Evolutionary conservation across 805 yeast genomes (phyloP).

Genomic region (Yamadazyma ubonensis): DNA sequence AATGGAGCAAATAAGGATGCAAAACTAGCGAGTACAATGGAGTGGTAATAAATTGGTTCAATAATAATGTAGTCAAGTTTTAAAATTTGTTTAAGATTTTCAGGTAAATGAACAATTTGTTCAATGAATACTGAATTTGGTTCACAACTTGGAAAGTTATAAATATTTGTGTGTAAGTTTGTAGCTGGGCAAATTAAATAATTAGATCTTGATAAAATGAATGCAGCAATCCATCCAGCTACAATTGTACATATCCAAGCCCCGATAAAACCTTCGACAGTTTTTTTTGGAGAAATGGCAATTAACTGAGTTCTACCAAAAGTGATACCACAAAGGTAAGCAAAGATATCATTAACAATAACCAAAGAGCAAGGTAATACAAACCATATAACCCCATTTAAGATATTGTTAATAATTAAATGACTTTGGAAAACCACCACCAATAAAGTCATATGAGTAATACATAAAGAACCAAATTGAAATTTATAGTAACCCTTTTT

Average conservation of each 20-base stretch:
- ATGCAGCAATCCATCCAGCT: slow-evolving; percentile 66
- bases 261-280: slow-evolving; percentile 95
- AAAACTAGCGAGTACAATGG: slow-evolving; percentile 82
- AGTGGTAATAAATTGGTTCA: slow-evolving; percentile 89
- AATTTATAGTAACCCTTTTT: slow-evolving; percentile 86
- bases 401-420: slow-evolving; percentile 82
- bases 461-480: slow-evolving; percentile 91
- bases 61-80: slow-evolving; percentile 49
- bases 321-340: slow-evolving; percentile 94
- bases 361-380: slow-evolving; percentile 88
- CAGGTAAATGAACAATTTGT: slow-evolving; percentile 75
- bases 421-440: slow-evolving; percentile 93
- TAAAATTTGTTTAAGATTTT: slow-evolving; percentile 51
- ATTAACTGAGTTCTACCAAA: slow-evolving; percentile 92
- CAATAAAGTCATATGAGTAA: slow-evolving; percentile 89
- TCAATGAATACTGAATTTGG: slow-evolving; percentile 88
- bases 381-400: slow-evolving; percentile 93
- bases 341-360: slow-evolving; percentile 92
- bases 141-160: slow-evolving; percentile 67
- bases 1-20: slow-evolving; percentile 97
- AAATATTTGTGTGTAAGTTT: slow-evolving; percentile 59
- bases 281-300: slow-evolving; percentile 93
- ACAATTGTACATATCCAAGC: slow-evolving; percentile 94
- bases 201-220: slow-evolving; percentile 59
- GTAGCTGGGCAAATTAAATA: slow-evolving; percentile 88